Base-by-base conservation (phyloP, 768 basidiomycete genomes). In the Scleroderma citrinum region DNA sequence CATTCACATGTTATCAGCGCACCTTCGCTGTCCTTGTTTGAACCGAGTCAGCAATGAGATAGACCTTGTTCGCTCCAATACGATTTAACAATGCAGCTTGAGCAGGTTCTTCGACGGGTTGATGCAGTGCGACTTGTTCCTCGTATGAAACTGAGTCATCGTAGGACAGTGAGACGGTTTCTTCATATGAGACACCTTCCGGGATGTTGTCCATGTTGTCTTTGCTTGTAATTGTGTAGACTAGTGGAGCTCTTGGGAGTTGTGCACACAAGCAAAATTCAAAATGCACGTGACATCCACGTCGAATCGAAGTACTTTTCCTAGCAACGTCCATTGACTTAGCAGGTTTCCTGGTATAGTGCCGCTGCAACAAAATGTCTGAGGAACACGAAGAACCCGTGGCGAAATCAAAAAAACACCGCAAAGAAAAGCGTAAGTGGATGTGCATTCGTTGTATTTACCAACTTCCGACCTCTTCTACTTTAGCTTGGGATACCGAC, bases 401-500 rank as follows among this genome's bases (percentile, higher is more conserved):
- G 7, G 74, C 80, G 34, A 90, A 76, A 68, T 92, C 94, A 72
- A 93, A 92, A 71, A 74, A 80, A 39, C 86, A 91, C 65, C 77
- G 93, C 54, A 96, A 96, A 64, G 93, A 96, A 7, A 98, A 98
- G 71, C 94, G 94, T 95, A 61, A 63, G 91, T 70, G 8, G 36
- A 8, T 29, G 26, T 29, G 26, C 26, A 29, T 29, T 29, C 8
- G 26, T n/a, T 29, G 26, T 68, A 65, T 52, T 58, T 0, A 35
- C 38, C 52, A 60, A 47, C 41, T 39, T 44, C 44, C 54, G 43
- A n/a, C 48, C 29, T 51, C 46, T 59, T 46, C 57, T 26, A 48
- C 56, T 29, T 35, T 53, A 97, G 95, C 94, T 62, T 98, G 95
- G 95, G 95, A 98, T 63, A 97, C 94, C 38, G 94, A 97, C 66